Base-by-base conservation (phyloP, 2,329 filamentous ascomycete species). In the Biscogniauxia mediterranea region DNA sequence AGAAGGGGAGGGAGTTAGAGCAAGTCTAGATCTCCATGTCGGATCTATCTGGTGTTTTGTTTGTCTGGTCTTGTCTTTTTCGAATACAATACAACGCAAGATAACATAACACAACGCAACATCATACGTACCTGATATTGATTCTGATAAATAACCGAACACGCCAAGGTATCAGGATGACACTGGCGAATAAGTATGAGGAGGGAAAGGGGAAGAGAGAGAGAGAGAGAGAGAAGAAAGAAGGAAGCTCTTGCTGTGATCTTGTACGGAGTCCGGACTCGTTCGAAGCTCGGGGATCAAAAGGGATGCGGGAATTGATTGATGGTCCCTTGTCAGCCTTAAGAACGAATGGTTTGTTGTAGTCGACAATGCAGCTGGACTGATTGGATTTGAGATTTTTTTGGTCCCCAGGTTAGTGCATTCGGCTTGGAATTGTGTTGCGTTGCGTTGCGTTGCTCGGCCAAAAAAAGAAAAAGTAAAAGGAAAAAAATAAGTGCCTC, bases 401-500 rank as follows among this genome's bases (percentile, higher is more conserved):
- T 6, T 46, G 38, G 38, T 7, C 38, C 17, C 17, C 13, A 17
- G 17, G 17, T 46, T 32, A 9, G 15, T 46, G 11, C 38, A 46
- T 38, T 23, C 23, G 23, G 23, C 23, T 23, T 23, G 38, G 38
- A 2, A 11, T 32, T 32, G 28, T 9, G 11, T 4, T 32, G 7
- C 11, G 28, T 32, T 32, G 17, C 38, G 38, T 13, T 46, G 38
- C 38, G 13, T 46, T 46, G 11, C 38, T 46, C 11, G 6, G 38
- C 38, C 38, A n/a, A n/a, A 46, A 46, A 46, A 46, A 19, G 52
- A 28, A 28, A 54, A n/a, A 17, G 9, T 5, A 15, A 28, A 26
- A 54, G 23, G 19, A 56, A 51, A 38, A 9, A 7, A 56, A 51
- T 32, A 57, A 57, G 46, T 51, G 49, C 55, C 55, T 57, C 55